These are phyloP conservation scores for Backusella circina DNA, from an alignment of 192 early-diverging fungal genomes.

Conservation along the genomic window DNA sequence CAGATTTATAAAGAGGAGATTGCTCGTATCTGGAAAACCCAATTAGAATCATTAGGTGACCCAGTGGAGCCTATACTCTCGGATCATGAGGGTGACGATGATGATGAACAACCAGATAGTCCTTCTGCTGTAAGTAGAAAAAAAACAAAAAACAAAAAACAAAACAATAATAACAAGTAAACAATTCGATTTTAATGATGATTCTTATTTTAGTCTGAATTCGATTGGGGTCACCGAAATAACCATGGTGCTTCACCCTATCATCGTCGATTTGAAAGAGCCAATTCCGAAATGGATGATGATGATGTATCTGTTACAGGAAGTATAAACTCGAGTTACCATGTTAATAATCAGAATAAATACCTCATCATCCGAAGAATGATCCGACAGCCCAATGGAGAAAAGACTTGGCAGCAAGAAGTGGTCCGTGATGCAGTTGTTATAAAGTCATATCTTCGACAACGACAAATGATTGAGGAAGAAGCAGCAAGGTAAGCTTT, in stretches of 20 bases:
- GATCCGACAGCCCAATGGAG: slow-evolving; percentile 53
- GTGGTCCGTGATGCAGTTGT: slow-evolving; percentile 78
- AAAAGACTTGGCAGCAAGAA: slow-evolving; percentile 74
- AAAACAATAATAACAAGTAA: not conserved
- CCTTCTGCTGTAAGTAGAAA: slow-evolving; percentile 22
- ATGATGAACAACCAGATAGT: slow-evolving; percentile 46
- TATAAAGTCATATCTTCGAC: slow-evolving; percentile 86
- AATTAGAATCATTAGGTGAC: slow-evolving; percentile 65
- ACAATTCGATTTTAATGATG: not conserved
- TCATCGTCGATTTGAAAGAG: slow-evolving; percentile 15
- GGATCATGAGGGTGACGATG: slow-evolving; percentile 48
- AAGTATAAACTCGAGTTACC: slow-evolving; percentile 52
- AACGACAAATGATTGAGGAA: slow-evolving; percentile 79
- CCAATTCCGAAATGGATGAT: slow-evolving; percentile 39
- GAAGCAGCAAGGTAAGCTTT: slow-evolving; percentile 35
- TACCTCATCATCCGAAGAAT: slow-evolving; percentile 58
- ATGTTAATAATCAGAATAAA: slow-evolving; percentile 53
- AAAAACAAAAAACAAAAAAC: not conserved
- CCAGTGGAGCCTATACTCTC: slow-evolving; percentile 43
- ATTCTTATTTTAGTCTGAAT: slow-evolving; percentile 6
- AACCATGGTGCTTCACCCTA: slow-evolving; percentile 12
- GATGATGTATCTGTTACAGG: slow-evolving; percentile 52
- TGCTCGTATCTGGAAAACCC: slow-evolving; percentile 89
- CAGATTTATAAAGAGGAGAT: slow-evolving; percentile 94
- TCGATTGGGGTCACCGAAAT: slow-evolving; percentile 6